Base-by-base conservation (phyloP, 495 filamentous ascomycete species). In the Cairneyella variabilis region DNA sequence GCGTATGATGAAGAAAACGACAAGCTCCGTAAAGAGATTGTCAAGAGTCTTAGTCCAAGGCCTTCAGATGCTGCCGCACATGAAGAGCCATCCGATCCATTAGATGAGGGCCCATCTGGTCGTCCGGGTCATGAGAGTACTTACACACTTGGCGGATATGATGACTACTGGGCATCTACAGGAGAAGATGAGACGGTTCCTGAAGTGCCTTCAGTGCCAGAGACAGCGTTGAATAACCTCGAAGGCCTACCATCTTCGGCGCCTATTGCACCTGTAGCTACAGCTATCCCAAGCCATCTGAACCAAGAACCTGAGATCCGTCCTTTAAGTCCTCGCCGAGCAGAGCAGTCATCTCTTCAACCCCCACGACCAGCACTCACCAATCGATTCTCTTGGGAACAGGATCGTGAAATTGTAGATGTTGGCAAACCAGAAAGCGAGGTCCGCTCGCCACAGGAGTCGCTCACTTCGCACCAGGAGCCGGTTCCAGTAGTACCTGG, bases 1-100 rank as follows among this genome's bases (percentile, higher is more conserved):
- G 67, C 75, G 11, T 73, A 84, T 43, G 58, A 64, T 23, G 58
- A 83, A 28, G 88, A 95, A 58, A 91, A 78, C 58, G 90, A 95
- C 53, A 77, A 82, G 46, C 67, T 95, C 44, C 72, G 84, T 25
- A 84, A 90, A 56, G 90, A 95, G 58, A 95, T 95, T 28, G 87
- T 91, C 22, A 81, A 79, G 30, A 86, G 82, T n/a, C 67, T 93
- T 11, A 90, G 78, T 58, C 77, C 82, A 9, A 64, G 40, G 23
- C 16, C 46, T 23, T 47, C 52, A 1, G 43, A 53, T 37, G 51
- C 39, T 12, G 3, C 49, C 10, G 18, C 36, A 16, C 17, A 28
- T 17, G 30, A 54, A 20, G 37, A 53, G 25, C 16, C 8, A 34
- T 12, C 0, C 47, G 37, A 46, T 26, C 34, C 18, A 3, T 18